Base-by-base conservation (phyloP, 2,329 filamentous ascomycete species). In the Talaromyces sp. region DNA sequence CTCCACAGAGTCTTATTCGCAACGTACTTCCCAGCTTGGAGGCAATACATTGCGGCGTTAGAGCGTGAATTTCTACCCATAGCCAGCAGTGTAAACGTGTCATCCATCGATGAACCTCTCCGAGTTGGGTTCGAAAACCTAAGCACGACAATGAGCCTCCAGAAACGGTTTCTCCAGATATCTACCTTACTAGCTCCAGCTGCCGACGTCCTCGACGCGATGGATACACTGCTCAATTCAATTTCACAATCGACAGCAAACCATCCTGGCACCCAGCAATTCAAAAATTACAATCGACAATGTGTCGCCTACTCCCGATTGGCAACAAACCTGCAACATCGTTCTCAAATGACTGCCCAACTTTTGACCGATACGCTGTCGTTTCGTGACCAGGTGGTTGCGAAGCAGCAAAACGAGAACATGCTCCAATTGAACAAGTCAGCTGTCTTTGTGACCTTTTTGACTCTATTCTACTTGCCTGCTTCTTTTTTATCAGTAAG, bases 21-120 rank as follows among this genome's bases (percentile, higher is more conserved):
- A 1, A 68, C 67, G 0, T 74, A 70, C 54, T 64, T 70, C 14
- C 64, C 64, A 9, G 64, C 65, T 19, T 75, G 71, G 71, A 66
- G 72, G 26, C 65, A 66, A 9, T 72, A 70, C 31, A 66, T 75
- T 17, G 64, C 63, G 1, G 60, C 62, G 35, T 58, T 68, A 9
- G 70, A 73, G 55, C 59, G 62, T 3, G 59, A 62, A 7, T 65
- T 70, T 14, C 58, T 72, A 17, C 62, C 64, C 5, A 63, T 71
- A 19, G 64, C 66, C 62, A 27, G 64, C 58, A 54, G 35, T 1
- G 62, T 61, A 1, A 60, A 60, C 9, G 64, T 46, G 58, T 64
- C 51, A 31, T 60, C 63, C 32, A 68, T 70, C 13, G 58, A 66
- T 21, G 56, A 58, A 14, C 56, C 53, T 10, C 38, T 59, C 19